phyloP scores from a whole-genome alignment of 2,329 filamentous ascomycete genomes.

The Alternaria brassicae region DNA sequence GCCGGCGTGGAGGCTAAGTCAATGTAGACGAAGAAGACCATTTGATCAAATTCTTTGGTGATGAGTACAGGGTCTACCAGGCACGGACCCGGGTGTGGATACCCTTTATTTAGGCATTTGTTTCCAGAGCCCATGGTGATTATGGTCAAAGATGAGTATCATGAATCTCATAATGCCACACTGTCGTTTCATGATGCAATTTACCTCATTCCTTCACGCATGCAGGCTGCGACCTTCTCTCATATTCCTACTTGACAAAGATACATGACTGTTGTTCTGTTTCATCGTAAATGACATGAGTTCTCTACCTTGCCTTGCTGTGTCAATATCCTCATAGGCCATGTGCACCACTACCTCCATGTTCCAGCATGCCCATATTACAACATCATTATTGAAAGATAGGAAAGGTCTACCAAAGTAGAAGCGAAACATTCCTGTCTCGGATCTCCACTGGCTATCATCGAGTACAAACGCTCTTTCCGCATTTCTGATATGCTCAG shows the following conservation, averaged over 20 bases:
- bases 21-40: constrained; percentile 75
- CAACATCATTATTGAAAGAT: background rate
- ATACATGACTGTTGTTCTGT: background rate
- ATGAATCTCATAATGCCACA: background rate
- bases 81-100: constrained; percentile 77
- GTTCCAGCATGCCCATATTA: background rate
- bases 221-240: background rate
- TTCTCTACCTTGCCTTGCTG: background rate
- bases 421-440: background rate
- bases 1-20: constrained; percentile 5
- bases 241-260: background rate
- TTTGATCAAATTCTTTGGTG: constrained; percentile 81
- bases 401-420: no score
- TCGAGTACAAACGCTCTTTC: background rate
- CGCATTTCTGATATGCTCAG: background rate
- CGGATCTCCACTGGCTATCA: background rate
- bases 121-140: background rate
- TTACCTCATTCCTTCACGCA: background rate
- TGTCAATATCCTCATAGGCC: background rate
- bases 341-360: background rate
- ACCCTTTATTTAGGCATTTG: constrained; percentile 67
- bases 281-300: background rate
- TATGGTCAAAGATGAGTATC: background rate
- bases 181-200: background rate
- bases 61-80: constrained; percentile 79